Evolutionary conservation across 306 rosid species (phyloP).

Genomic region (Lathyrus aphaca): DNA sequence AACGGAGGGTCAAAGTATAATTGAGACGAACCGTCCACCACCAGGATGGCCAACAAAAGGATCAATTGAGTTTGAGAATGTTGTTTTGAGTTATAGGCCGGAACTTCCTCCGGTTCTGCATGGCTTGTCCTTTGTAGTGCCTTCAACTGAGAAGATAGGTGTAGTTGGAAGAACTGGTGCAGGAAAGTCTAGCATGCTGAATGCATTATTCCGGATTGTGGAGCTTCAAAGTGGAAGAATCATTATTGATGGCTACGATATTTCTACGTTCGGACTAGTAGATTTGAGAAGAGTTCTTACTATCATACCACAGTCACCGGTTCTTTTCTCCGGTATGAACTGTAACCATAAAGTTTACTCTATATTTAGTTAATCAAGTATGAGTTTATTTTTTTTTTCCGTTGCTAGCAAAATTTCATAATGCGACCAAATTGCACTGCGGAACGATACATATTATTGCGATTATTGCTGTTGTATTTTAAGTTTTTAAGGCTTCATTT

Average conservation of each 20-base stretch:
- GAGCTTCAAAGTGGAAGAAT: conserved; percentile 79
- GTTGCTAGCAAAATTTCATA: neutral
- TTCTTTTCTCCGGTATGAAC: conserved; percentile 80
- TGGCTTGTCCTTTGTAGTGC: conserved; percentile 66
- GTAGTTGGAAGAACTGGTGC: conserved; percentile 98
- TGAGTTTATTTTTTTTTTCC: neutral
- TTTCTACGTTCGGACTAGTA: conserved; percentile 67
- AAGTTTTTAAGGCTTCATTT: neutral
- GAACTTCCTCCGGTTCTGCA: conserved; percentile 90
- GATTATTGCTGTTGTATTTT: neutral
- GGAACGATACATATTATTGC: too few relatives aligned
- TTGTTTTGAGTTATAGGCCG: conserved; percentile 82
- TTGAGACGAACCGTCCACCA: conserved; percentile 73
- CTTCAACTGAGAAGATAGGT: conserved; percentile 81
- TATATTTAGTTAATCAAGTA: conserved; percentile 12
- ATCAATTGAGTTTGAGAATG: conserved; percentile 70
- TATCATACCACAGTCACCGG: conserved; percentile 90
- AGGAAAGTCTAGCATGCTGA: conserved; percentile 94
- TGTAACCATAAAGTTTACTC: conserved; percentile 2
- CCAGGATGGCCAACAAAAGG: conserved; percentile 88
- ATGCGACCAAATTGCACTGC: too few relatives aligned
- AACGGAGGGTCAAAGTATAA: conserved; percentile 70
- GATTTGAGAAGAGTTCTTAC: conserved; percentile 79
- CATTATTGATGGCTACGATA: conserved; percentile 67
- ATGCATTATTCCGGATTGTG: conserved; percentile 80